phyloP scores from a whole-genome alignment of 352 stramenopile species.

The Globisporangium spinosum region DNA sequence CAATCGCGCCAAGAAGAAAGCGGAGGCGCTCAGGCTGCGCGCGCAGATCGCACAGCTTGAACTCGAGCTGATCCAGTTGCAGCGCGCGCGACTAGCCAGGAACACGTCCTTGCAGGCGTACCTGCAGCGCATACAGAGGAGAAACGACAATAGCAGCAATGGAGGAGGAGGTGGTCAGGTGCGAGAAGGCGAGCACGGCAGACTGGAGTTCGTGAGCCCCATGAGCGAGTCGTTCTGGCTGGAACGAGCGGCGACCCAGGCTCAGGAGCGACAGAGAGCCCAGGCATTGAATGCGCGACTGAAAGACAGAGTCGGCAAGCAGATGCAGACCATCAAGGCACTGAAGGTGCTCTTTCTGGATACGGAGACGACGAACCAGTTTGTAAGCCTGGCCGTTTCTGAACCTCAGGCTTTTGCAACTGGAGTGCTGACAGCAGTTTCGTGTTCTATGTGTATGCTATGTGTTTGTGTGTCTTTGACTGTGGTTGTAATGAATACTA shows the following conservation, averaged over 20 bases:
- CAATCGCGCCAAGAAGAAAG: slow-evolving; percentile 12
- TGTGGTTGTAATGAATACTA: too few species aligned
- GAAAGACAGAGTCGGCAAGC: slow-evolving; percentile 30
- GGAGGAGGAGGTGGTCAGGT: too few species aligned
- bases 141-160: too few species aligned
- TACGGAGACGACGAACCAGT: too few species aligned
- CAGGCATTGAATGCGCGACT: slow-evolving; percentile 42
- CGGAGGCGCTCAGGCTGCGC: background rate
- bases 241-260: slow-evolving; percentile 33
- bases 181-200: too few species aligned
- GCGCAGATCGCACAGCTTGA: slow-evolving; percentile 2
- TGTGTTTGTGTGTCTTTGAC: background rate
- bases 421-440: too few species aligned
- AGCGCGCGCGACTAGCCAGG: background rate
- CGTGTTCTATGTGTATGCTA: too few species aligned
- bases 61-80: background rate
- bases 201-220: too few species aligned
- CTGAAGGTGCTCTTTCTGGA: slow-evolving; percentile 34
- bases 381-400: too few species aligned
- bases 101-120: background rate
- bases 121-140: background rate
- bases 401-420: too few species aligned
- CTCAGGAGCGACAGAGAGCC: slow-evolving; percentile 32
- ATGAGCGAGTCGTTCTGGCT: slow-evolving; percentile 21
- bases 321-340: slow-evolving; percentile 35